phyloP scores from a whole-genome alignment of 2,329 filamentous ascomycete genomes.

The Pseudocercospora eumusae region DNA sequence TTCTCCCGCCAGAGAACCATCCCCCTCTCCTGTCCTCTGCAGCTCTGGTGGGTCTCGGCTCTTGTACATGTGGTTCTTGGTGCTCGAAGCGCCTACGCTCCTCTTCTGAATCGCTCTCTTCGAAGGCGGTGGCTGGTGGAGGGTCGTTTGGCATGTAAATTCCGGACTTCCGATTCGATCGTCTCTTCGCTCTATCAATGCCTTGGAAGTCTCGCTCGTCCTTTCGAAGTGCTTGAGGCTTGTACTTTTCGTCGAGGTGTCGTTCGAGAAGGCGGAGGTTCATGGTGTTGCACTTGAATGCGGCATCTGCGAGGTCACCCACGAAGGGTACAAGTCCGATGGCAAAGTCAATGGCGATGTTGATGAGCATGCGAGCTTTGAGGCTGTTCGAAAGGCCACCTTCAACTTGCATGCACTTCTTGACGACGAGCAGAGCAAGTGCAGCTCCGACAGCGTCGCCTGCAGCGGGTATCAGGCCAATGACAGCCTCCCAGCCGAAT shows the following conservation, averaged over 20 bases:
- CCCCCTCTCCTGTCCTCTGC: slow-evolving; percentile 25
- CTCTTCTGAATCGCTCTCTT: slow-evolving; percentile 31
- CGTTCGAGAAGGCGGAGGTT: slow-evolving; percentile 71
- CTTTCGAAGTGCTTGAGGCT: slow-evolving; percentile 41
- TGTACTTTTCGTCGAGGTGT: slow-evolving; percentile 68
- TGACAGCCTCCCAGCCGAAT: slow-evolving; percentile 86
- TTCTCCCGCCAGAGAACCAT: slow-evolving; percentile 25
- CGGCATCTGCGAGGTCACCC: slow-evolving; percentile 73
- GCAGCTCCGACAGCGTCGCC: slow-evolving; percentile 75
- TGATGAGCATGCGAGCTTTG: slow-evolving; percentile 73
- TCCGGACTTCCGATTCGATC: slow-evolving; percentile 37
- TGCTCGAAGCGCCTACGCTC: slow-evolving; percentile 4
- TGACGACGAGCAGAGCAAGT: slow-evolving; percentile 74
- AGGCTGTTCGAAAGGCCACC: slow-evolving; percentile 68
- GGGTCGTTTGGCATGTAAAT: slow-evolving; percentile 40
- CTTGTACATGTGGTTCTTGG: slow-evolving; percentile 17
- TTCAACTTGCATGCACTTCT: slow-evolving; percentile 70
- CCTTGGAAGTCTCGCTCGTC: slow-evolving; percentile 34
- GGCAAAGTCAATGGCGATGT: slow-evolving; percentile 72
- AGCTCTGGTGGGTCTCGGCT: slow-evolving; percentile 22
- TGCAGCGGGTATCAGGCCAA: slow-evolving; percentile 77
- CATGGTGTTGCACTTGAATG: slow-evolving; percentile 73
- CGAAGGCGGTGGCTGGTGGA: slow-evolving; percentile 50
- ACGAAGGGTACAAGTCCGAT: slow-evolving; percentile 73
- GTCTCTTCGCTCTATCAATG: slow-evolving; percentile 38